Percentiles rank a stretch among this genome's conserved stretches.
Conservation (phyloP, 768 basidiomycete genomes). For the Cystobasidium ongulense region DNA sequence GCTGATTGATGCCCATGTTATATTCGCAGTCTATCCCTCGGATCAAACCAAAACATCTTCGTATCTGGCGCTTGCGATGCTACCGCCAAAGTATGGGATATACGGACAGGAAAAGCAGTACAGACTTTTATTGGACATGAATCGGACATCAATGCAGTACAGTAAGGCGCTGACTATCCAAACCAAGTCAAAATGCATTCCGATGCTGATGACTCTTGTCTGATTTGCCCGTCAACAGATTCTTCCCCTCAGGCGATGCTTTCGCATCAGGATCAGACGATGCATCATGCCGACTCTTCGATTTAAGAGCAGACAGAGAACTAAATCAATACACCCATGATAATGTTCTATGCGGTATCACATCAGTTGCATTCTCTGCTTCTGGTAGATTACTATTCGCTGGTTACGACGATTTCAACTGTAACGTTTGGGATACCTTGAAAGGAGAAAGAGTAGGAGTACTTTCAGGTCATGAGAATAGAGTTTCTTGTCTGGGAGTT, state of each 20-base stretch:
- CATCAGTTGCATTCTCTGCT: slow-evolving; percentile 95
- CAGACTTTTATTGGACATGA: slow-evolving; percentile 99
- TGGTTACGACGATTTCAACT: slow-evolving; percentile 99
- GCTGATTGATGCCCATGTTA: too few relatives aligned
- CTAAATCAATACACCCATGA: slow-evolving; percentile 95
- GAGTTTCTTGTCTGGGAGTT: slow-evolving; percentile 92
- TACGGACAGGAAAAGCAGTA: slow-evolving; percentile 90
- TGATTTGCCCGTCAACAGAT: slow-evolving; percentile 52
- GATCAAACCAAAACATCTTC: slow-evolving; percentile 86
- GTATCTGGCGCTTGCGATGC: slow-evolving; percentile 99
- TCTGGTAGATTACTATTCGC: slow-evolving; percentile 96
- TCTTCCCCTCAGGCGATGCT: slow-evolving; percentile 98
- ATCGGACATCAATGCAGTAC: slow-evolving; percentile 97
- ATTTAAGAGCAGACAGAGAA: slow-evolving; percentile 95
- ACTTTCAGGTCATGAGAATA: slow-evolving; percentile 93
- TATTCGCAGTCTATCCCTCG: slow-evolving; percentile 69
- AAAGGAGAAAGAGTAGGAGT: slow-evolving; percentile 98
- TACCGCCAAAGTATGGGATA: slow-evolving; percentile 98
- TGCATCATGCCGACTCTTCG: slow-evolving; percentile 94
- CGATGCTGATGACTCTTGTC: background rate
- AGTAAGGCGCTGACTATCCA: slow-evolving; percentile 51
- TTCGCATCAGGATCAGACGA: slow-evolving; percentile 99
- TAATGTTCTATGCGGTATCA: slow-evolving; percentile 97
- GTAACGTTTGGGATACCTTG: slow-evolving; percentile 98
- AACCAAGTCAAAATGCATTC: background rate